phyloP scores from a whole-genome alignment of 2,329 filamentous ascomycete species.

The Monilinia laxa region DNA sequence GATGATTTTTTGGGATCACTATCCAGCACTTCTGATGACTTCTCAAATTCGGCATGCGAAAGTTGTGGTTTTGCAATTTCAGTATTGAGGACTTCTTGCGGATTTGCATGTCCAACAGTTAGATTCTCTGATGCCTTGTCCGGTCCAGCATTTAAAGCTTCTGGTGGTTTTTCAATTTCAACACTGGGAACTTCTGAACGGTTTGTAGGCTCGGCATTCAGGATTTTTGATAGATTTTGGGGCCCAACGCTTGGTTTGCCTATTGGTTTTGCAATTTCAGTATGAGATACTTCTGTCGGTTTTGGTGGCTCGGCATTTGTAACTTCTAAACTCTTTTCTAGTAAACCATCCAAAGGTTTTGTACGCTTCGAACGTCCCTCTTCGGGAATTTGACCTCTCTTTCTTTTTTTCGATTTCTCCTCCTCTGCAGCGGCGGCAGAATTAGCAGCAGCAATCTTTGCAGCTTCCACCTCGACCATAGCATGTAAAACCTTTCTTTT shows the following conservation, averaged over 20 bases:
- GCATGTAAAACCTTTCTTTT: conserved; percentile 20
- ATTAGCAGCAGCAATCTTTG: conserved; percentile 8
- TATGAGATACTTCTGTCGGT: background rate
- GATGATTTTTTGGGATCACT: background rate
- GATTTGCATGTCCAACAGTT: background rate
- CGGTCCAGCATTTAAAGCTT: background rate
- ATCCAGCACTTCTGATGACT: background rate
- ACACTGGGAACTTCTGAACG: background rate
- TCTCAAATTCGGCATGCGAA: background rate
- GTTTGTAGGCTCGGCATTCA: background rate
- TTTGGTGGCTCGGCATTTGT: background rate
- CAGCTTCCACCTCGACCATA: conserved; percentile 13
- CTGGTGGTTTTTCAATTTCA: background rate
- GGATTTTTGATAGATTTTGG: background rate
- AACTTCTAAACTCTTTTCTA: background rate
- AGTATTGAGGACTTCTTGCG: background rate
- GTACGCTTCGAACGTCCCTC: background rate
- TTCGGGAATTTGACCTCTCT: background rate
- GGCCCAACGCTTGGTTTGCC: too few relatives aligned
- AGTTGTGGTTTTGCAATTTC: background rate
- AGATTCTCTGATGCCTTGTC: background rate
- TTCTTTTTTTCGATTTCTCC: conserved; percentile 19
- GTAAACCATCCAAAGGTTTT: background rate
- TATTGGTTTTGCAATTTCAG: background rate
- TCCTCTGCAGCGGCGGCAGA: conserved; percentile 1